Evolutionary conservation across 441 rosid genomes (phyloP).

Genomic region (Brassica hybrid): DNA sequence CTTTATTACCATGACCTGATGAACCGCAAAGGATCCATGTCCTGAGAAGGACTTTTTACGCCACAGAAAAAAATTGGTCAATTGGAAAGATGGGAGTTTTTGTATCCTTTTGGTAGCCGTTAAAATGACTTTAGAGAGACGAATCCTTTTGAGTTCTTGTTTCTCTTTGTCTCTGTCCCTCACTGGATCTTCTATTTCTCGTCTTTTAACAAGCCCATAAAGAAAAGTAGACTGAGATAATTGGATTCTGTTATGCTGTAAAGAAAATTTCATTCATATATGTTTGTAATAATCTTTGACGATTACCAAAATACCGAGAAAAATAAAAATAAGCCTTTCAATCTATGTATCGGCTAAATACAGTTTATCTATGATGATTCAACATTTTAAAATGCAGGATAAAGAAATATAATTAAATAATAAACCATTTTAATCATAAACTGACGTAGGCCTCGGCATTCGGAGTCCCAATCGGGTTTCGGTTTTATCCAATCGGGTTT

Average conservation of each 20-base stretch:
- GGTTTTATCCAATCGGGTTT: too few relatives aligned
- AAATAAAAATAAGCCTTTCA: not conserved
- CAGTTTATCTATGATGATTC: too few relatives aligned
- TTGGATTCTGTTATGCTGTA: not conserved
- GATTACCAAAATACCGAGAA: not conserved
- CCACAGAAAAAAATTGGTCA: not conserved
- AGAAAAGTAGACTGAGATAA: not conserved
- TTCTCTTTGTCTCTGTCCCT: not conserved
- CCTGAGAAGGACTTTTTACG: not conserved
- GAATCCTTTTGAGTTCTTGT: not conserved
- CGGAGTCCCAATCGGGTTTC: too few relatives aligned
- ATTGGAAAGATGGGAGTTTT: not conserved
- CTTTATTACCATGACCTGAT: constrained; percentile 94
- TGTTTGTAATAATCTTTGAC: not conserved
- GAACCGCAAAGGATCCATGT: constrained; percentile 67
- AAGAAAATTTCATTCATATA: not conserved
- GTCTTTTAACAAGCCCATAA: not conserved
- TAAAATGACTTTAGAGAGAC: not conserved
- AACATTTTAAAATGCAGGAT: too few relatives aligned
- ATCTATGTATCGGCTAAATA: too few relatives aligned
- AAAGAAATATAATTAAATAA: too few relatives aligned
- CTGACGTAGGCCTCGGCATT: too few relatives aligned
- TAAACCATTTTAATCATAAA: too few relatives aligned
- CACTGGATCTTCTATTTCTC: not conserved
- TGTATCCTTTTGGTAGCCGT: constrained; percentile 3